Evolutionary conservation across 129 eudicot genomes (phyloP), one percentile per base, ranked within the genome.

Genomic region (Ambrosia trifida): DNA sequence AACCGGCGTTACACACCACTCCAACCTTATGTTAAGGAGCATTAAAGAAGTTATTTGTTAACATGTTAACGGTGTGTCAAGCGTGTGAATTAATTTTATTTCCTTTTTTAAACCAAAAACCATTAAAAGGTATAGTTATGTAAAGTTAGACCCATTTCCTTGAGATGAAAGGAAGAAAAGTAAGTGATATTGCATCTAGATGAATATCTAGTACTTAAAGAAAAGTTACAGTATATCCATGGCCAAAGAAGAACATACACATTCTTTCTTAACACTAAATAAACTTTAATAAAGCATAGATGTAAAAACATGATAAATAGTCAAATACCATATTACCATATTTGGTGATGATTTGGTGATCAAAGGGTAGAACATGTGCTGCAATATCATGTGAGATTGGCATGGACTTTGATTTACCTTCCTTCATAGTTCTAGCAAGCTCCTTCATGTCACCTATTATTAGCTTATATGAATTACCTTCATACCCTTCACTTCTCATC

Each of bases 401-500:
- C 28, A 62, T 33, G 28, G 46, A 7, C 47, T 62, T 62, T 1
- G 68, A 33, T 62, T 62, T 35, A 33, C 68, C 68, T 36, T 62
- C 68, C 28, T 62, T 62, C 46, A 36, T 35, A 7, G 24, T 16
- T 36, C 13, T 36, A 16, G 68, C 68, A n/a, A 62, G 68, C 68
- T 62, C 68, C 28, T 33, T 62, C 47, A 62, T 16, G 46, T 62
- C 68, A 62, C 68, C 68, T 36, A 36, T 35, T 8, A 62, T 2
- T 7, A 16, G 68, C n/a, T 16, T 62, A 30, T 62, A 62, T 16
- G 68, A n/a, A 62, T 62, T 62, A 62, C 68, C 68, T 36, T 62
- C 35, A 62, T n/a, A 62, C 68, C 68, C 68, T 62, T 62, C 68
- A 62, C 7, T 68, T 68, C 46, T 68, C 7, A 49, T 31, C 72